Percentiles rank a stretch among this genome's conserved stretches.
phyloP scores from a whole-genome alignment of 2,329 filamentous ascomycete genomes.

The Fusarium camptoceras region DNA sequence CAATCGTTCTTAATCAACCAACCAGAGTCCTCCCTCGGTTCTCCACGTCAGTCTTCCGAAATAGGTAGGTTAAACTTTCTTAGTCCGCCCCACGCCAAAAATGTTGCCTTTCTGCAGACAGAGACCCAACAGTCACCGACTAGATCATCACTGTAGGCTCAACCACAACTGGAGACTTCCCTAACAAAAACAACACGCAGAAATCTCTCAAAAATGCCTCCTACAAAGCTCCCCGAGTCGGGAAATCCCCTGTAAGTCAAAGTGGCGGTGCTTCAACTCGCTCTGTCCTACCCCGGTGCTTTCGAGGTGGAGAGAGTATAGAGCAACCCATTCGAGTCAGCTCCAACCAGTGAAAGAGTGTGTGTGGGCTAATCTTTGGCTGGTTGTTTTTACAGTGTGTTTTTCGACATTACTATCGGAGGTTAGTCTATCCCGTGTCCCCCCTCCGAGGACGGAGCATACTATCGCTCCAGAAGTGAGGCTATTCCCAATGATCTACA shows the following conservation, averaged over 20 bases:
- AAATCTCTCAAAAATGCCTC: slow-evolving; percentile 52
- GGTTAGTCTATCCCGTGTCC: slow-evolving; percentile 58
- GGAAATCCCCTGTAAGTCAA: slow-evolving; percentile 61
- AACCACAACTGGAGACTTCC: slow-evolving; percentile 11
- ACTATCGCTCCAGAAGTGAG: slow-evolving; percentile 20
- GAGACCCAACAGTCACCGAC: slow-evolving; percentile 5
- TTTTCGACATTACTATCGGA: slow-evolving; percentile 84
- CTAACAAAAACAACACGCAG: slow-evolving; percentile 12
- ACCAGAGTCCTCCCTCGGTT: slow-evolving; percentile 7
- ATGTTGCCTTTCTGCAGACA: slow-evolving; percentile 9
- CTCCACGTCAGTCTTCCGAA: slow-evolving; percentile 26
- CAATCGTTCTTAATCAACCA: slow-evolving; percentile 2
- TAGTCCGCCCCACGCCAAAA: slow-evolving; percentile 32
- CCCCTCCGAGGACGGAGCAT: slow-evolving; percentile 20
- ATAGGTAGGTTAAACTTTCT: slow-evolving; percentile 11
- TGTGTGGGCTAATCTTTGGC: slow-evolving; percentile 41
- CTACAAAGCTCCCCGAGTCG: slow-evolving; percentile 59
- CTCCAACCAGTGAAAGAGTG: slow-evolving; percentile 20
- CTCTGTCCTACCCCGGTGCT: slow-evolving; percentile 18
- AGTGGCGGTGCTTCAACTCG: slow-evolving; percentile 19
- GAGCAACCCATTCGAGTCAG: slow-evolving; percentile 33
- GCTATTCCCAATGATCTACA: slow-evolving; percentile 31
- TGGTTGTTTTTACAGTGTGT: slow-evolving; percentile 60
- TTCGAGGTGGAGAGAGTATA: slow-evolving; percentile 33
- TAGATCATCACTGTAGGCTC: slow-evolving; percentile 7